Base-by-base conservation (phyloP, 2,329 filamentous ascomycete genomes). In the Aspergillus hiratsukae region DNA sequence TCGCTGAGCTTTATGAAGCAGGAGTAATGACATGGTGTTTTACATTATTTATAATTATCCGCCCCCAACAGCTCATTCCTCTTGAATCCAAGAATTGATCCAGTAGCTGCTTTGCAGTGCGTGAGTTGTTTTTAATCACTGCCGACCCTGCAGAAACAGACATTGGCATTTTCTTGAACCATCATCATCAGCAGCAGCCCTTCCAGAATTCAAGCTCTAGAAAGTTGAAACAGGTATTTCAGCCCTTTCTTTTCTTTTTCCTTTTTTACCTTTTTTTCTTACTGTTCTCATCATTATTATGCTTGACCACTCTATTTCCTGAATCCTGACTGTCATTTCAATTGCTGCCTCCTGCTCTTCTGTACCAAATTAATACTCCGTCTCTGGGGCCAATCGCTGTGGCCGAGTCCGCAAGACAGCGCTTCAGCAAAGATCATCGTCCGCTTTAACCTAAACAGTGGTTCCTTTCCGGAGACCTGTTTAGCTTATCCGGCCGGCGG, bases 401-500 rank as follows among this genome's bases (percentile, higher is more conserved):
- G 23, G 19, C 49, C 35, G 23, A 37, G 49, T 51, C 14, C 46
- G 52, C 48, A 19, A 48, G 54, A 43, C 52, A 51, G 53, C 48
- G 53, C 51, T 51, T 58, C 53, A 51, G 51, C 54, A 53, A 58
- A 56, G 56, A 58, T 57, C 52, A 27, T 35, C 29, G 40, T 52
- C 49, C 55, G 5, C 19, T 23, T 27, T 61, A 59, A 58, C 58
- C 58, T 48, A 61, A 60, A 61, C 58, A 54, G 59, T 58, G 53
- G 55, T 58, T 58, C 55, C 58, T 60, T 51, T 51, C 55, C 51
- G 54, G 58, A 58, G 59, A 58, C 57, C 53, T 54, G 53, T 54
- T 58, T 60, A 60, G 59, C 56, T 60, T 54, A 59, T 61, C 58
- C 60, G 53, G 54, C 48, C 45, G 52, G 50, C 31, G 51, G 28